Evolutionary conservation across 805 yeast genomes (phyloP).

Genomic region (Saccharomyces kudriavzevii): DNA sequence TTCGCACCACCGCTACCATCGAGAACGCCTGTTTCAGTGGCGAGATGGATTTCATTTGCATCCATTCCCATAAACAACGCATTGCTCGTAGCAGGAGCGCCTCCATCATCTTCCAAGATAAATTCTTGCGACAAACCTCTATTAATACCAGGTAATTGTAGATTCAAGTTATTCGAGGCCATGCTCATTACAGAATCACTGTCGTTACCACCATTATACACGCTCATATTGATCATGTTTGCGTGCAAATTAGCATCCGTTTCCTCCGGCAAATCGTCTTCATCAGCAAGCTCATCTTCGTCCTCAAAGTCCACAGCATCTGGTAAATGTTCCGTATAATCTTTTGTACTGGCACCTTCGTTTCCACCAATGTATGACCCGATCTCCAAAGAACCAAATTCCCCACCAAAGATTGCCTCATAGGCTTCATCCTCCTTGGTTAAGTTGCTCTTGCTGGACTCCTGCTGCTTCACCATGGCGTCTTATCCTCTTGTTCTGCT

Average conservation of each 20-base stretch:
- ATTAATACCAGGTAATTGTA: conserved; percentile 5
- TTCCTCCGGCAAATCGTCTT: conserved; percentile 34
- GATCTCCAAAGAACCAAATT: conserved; percentile 31
- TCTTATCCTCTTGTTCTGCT: not conserved
- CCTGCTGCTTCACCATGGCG: conserved; percentile 1
- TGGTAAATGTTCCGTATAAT: conserved; percentile 59
- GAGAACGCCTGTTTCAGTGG: not conserved
- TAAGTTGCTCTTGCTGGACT: conserved; percentile 13
- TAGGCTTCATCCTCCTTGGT: conserved; percentile 35
- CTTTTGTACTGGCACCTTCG: conserved; percentile 27
- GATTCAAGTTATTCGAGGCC: not conserved
- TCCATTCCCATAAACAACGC: conserved; percentile 29
- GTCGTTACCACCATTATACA: conserved; percentile 31
- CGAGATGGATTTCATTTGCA: conserved; percentile 10
- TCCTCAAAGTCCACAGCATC: conserved; percentile 93
- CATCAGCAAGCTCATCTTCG: conserved; percentile 90
- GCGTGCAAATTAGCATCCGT: conserved; percentile 12
- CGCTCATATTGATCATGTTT: conserved; percentile 5
- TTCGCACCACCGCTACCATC: not conserved
- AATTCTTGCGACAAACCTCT: conserved; percentile 5
- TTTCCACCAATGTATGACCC: conserved; percentile 21
- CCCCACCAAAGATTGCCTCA: conserved; percentile 32
- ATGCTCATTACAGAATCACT: not conserved
- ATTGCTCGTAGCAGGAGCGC: conserved; percentile 9
- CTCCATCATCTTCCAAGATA: conserved; percentile 14